Percentiles rank a stretch among this genome's conserved stretches.
These are phyloP conservation scores for Rhynchospora breviuscula DNA, from an alignment of 176 grass and related monocot genomes.

Conservation along the genomic window DNA sequence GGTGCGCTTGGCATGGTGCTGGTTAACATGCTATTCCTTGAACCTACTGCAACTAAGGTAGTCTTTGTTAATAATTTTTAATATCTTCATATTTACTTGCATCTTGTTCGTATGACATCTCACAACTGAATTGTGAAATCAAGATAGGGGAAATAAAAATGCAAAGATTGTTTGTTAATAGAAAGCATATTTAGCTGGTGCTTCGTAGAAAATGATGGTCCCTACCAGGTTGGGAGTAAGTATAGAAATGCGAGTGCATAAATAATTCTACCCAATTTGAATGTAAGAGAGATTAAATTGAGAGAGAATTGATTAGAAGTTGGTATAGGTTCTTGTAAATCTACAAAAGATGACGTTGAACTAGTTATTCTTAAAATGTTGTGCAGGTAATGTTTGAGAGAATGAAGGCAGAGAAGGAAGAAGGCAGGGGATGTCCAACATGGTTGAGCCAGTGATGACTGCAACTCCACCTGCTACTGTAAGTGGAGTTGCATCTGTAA, in stretches of 20 bases:
- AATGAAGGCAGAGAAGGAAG: slow-evolving; percentile 87
- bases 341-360: background rate
- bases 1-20: slow-evolving; percentile 39
- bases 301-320: background rate
- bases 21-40: slow-evolving; percentile 55
- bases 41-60: slow-evolving; percentile 79
- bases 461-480: background rate
- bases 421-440: slow-evolving; percentile 66
- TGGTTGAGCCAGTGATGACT: slow-evolving; percentile 21
- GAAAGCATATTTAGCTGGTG: background rate
- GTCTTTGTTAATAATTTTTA: background rate
- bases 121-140: background rate
- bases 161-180: background rate
- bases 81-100: background rate
- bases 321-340: background rate
- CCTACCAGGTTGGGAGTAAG: background rate
- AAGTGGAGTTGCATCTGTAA: background rate
- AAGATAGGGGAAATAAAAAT: background rate
- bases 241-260: background rate
- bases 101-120: background rate
- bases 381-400: slow-evolving; percentile 72
- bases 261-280: background rate
- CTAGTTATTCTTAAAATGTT: background rate
- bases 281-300: background rate
- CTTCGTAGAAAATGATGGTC: background rate